A percentile compares a stretch with the other conserved stretches of the same genome.
Evolutionary conservation across 306 rosid species (phyloP).

Genomic region (Geum urbanum): DNA sequence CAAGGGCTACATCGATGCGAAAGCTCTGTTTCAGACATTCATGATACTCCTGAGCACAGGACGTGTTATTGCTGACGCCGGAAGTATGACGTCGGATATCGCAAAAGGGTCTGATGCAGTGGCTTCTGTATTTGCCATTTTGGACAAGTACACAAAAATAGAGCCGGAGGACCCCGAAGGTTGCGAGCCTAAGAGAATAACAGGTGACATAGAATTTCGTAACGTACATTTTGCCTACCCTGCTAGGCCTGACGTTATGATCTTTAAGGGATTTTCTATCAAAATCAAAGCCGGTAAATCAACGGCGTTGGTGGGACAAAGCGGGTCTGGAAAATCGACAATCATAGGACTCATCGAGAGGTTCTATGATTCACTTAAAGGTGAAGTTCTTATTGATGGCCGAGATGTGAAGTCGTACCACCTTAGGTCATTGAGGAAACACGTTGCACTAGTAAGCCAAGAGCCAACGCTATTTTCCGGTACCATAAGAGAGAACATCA

Average conservation of each 20-base stretch:
- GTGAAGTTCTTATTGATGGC: slow-evolving; percentile 50
- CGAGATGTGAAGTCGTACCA: slow-evolving; percentile 9
- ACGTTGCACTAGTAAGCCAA: slow-evolving; percentile 76
- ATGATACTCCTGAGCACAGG: slow-evolving; percentile 73
- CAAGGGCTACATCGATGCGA: slow-evolving; percentile 39
- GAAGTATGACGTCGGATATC: slow-evolving; percentile 81
- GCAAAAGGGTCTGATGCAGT: slow-evolving; percentile 68
- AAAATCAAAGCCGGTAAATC: slow-evolving; percentile 62
- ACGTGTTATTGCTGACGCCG: slow-evolving; percentile 86
- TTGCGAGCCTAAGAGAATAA: slow-evolving; percentile 36
- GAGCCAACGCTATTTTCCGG: slow-evolving; percentile 75
- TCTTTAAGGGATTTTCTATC: slow-evolving; percentile 69
- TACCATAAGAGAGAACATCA: slow-evolving; percentile 62
- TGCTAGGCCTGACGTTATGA: slow-evolving; percentile 62
- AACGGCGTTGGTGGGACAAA: slow-evolving; percentile 74
- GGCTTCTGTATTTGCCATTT: slow-evolving; percentile 62
- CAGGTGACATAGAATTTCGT: slow-evolving; percentile 45
- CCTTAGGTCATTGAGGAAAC: slow-evolving; percentile 9
- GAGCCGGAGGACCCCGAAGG: slow-evolving; percentile 65
- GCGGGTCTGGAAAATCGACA: slow-evolving; percentile 88
- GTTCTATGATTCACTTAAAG: slow-evolving; percentile 69
- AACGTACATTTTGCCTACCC: slow-evolving; percentile 68
- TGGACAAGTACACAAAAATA: slow-evolving; percentile 60
- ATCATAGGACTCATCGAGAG: slow-evolving; percentile 69
- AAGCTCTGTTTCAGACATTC: slow-evolving; percentile 65